A percentile compares a stretch with the other conserved stretches of the same genome.
These are phyloP conservation scores for Candida maesae DNA, from an alignment of 805 yeast species.

Conservation along the genomic window DNA sequence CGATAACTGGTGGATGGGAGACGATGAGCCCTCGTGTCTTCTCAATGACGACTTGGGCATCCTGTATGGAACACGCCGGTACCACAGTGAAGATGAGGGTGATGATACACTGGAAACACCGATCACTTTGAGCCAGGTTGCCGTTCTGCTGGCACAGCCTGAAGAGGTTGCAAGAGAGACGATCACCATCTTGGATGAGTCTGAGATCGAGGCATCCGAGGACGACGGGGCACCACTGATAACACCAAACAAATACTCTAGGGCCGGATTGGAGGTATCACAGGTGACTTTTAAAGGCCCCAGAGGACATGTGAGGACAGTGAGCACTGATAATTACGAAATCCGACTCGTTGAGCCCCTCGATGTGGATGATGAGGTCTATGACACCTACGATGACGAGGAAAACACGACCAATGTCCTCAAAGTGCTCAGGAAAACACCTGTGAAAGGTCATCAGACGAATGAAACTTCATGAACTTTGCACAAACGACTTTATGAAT, in stretches of 20 bases:
- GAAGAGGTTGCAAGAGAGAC: not conserved
- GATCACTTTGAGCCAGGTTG: constrained; percentile 7
- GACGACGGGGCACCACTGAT: constrained; percentile 1
- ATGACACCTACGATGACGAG: not conserved
- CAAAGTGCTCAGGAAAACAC: not conserved
- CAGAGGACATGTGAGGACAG: not conserved
- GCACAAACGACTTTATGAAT: not conserved
- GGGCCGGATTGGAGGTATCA: not conserved
- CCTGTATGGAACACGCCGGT: not conserved
- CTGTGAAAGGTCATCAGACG: too few relatives aligned
- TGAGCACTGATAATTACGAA: not conserved
- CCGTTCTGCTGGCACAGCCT: not conserved
- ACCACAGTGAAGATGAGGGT: not conserved
- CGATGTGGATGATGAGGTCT: not conserved
- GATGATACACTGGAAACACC: constrained; percentile 2
- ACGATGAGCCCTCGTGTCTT: constrained; percentile 6
- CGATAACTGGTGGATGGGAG: constrained; percentile 9
- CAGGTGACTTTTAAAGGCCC: not conserved
- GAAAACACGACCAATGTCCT: not conserved
- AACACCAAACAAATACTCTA: not conserved
- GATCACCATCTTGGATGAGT: not conserved
- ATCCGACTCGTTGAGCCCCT: not conserved
- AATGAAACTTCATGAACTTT: too few relatives aligned
- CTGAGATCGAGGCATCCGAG: constrained; percentile 4
- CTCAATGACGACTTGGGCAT: not conserved